Base-by-base conservation (phyloP, 1,284 basidiomycete genomes). In the Sanghuangporus baumii region DNA sequence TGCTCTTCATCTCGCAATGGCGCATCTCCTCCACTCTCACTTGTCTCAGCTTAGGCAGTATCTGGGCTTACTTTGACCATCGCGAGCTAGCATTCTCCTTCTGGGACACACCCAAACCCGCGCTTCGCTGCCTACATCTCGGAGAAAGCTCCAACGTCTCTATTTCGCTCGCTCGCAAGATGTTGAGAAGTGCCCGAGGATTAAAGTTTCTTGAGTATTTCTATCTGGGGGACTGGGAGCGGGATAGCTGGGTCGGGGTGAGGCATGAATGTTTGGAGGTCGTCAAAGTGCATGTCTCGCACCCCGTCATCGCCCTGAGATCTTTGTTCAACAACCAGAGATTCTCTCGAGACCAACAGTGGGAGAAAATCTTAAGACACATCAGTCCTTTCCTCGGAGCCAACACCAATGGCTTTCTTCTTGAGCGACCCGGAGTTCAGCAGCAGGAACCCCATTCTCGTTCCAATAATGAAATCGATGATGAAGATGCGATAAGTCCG, bases 51-150 rank as follows among this genome's bases (percentile, higher is more conserved):
- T 38, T 58, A 16, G 56, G 40, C 12, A 31, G 20, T 12, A 43
- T 58, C n/a, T 58, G 56, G 56, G 38, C 40, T 8, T 58, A 58
- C 56, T 58, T 58, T 26, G 56, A 58, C 26, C 34, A 58, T 34
- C 56, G 56, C 14, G 56, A 58, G 46, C 16, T 58, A 9, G 38
- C 43, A 12, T 34, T 40, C 56, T n/a, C 56, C n/a, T 58, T 58
- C 43, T 58, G 40, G 41, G 56, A 58, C 38, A 48, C 40, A 31
- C 41, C 56, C 31, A 58, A 58, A 47, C 56, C 56, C 6, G 43
- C 43, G 16, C 56, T 58, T 12, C 40, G 56, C 11, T 58, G 56
- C 46, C 41, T 58, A 37, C 56, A 47, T 31, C 56, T 58, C 41
- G 56, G 56, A 12, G 56, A 58, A 41, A 41, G 43, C n/a, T 16